phyloP scores from a whole-genome alignment of 495 filamentous ascomycete species.

The Tirmania nivea region DNA sequence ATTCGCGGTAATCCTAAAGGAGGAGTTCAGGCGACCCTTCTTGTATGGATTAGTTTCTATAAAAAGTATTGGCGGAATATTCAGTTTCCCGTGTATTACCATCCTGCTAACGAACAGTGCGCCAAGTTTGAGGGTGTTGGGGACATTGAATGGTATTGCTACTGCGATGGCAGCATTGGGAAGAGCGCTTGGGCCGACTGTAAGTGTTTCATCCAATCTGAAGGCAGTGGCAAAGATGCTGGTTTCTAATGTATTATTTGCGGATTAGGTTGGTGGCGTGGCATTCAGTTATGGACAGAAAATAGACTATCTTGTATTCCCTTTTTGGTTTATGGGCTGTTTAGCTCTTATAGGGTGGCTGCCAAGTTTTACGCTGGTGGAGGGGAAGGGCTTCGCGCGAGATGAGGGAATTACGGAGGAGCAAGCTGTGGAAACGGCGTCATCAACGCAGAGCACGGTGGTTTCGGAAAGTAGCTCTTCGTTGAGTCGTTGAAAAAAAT shows the following conservation, averaged over 20 bases:
- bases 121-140: conserved; percentile 46
- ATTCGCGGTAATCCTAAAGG: conserved; percentile 22
- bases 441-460: not conserved
- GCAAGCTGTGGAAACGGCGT: not conserved
- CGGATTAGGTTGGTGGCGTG: conserved; percentile 27
- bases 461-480: too few relatives aligned
- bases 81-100: conserved; percentile 72
- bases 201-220: conserved; percentile 11
- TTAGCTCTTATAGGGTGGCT: conserved; percentile 40
- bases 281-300: conserved; percentile 51
- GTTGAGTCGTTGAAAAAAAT: too few relatives aligned
- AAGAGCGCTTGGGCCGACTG: conserved; percentile 51
- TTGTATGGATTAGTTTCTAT: conserved; percentile 37
- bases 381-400: conserved; percentile 49
- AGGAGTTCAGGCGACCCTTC: conserved; percentile 16
- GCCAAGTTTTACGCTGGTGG: conserved; percentile 46
- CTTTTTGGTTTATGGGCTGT: conserved; percentile 52
- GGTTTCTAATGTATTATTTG: too few relatives aligned
- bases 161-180: conserved; percentile 61
- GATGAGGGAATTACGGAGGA: not conserved
- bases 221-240: too few relatives aligned
- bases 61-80: conserved; percentile 50
- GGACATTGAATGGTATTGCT: conserved; percentile 75
- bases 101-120: conserved; percentile 82
- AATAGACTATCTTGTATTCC: conserved; percentile 45